These are phyloP conservation scores for Ophiostoma triangulosporum DNA, from an alignment of 2,329 filamentous ascomycete genomes.

Conservation along the genomic window DNA sequence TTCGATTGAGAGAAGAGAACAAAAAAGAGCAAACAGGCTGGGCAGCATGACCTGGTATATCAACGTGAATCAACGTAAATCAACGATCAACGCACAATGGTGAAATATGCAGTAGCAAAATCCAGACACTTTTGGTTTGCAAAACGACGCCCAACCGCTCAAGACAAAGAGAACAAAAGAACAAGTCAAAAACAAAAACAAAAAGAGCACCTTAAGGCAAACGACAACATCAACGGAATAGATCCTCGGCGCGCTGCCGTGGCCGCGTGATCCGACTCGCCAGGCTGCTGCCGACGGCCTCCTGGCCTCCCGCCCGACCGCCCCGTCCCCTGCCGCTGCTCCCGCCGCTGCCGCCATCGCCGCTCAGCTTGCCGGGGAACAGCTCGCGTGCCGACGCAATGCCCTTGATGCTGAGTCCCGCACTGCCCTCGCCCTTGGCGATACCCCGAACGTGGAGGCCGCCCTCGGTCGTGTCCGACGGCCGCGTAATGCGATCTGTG, in stretches of 20 bases:
- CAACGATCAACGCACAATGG: too few relatives aligned
- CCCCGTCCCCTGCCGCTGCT: conserved; percentile 25
- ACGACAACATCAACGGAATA: conserved; percentile 42
- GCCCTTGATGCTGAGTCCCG: conserved; percentile 49
- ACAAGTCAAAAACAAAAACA: background rate
- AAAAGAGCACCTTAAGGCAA: background rate
- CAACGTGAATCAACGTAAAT: too few relatives aligned
- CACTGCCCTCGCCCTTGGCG: conserved; percentile 26
- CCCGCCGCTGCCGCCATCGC: background rate
- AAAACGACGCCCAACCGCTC: background rate
- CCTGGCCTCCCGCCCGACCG: conserved; percentile 47
- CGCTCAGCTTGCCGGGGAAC: conserved; percentile 50
- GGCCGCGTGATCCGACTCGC: conserved; percentile 39
- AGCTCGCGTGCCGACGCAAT: conserved; percentile 48
- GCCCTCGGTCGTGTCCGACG: conserved; percentile 10
- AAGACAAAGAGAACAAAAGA: background rate
- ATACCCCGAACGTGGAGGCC: conserved; percentile 46
- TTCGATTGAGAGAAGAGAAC: too few relatives aligned
- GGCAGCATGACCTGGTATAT: too few relatives aligned
- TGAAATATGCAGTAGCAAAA: background rate
- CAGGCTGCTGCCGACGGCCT: conserved; percentile 50
- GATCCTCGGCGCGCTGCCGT: conserved; percentile 57
- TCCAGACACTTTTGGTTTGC: background rate
- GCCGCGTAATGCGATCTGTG: conserved; percentile 23
- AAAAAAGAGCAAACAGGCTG: too few relatives aligned